Evolutionary conservation across 495 filamentous ascomycete species (phyloP).

Genomic region (Rostrohypoxylon terebratum): DNA sequence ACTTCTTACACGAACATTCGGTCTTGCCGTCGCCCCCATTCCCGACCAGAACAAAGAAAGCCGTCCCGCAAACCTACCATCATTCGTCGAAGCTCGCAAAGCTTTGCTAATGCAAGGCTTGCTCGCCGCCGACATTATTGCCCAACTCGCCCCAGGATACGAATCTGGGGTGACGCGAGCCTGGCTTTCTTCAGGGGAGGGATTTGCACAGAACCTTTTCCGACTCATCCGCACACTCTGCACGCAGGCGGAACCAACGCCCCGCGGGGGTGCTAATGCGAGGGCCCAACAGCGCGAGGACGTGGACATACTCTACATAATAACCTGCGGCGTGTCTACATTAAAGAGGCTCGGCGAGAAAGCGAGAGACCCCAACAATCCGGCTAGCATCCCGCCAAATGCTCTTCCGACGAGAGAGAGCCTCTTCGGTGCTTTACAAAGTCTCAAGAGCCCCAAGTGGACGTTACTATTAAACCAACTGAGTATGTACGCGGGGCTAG

Average conservation of each 20-base stretch:
- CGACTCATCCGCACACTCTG: slow-evolving; percentile 77
- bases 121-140: slow-evolving; percentile 88
- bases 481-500: slow-evolving; percentile 75
- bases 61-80: slow-evolving; percentile 61
- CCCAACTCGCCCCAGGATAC: slow-evolving; percentile 75
- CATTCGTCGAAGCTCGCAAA: slow-evolving; percentile 82
- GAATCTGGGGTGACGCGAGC: slow-evolving; percentile 77
- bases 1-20: slow-evolving; percentile 89
- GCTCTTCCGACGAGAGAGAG: slow-evolving; percentile 77
- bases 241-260: slow-evolving; percentile 63
- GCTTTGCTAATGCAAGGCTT: slow-evolving; percentile 91
- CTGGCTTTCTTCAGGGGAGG: slow-evolving; percentile 88
- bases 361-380: slow-evolving; percentile 70
- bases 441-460: slow-evolving; percentile 62
- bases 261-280: slow-evolving; percentile 48
- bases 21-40: slow-evolving; percentile 83
- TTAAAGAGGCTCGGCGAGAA: slow-evolving; percentile 78
- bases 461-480: slow-evolving; percentile 75
- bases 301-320: slow-evolving; percentile 67
- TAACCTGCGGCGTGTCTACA: slow-evolving; percentile 75
- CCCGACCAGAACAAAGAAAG: slow-evolving; percentile 69
- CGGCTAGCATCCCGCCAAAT: slow-evolving; percentile 67
- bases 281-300: slow-evolving; percentile 55
- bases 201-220: slow-evolving; percentile 83
- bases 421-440: slow-evolving; percentile 74